Evolutionary conservation across 2,329 filamentous ascomycete species (phyloP).

Genomic region (Xylaria sp.): DNA sequence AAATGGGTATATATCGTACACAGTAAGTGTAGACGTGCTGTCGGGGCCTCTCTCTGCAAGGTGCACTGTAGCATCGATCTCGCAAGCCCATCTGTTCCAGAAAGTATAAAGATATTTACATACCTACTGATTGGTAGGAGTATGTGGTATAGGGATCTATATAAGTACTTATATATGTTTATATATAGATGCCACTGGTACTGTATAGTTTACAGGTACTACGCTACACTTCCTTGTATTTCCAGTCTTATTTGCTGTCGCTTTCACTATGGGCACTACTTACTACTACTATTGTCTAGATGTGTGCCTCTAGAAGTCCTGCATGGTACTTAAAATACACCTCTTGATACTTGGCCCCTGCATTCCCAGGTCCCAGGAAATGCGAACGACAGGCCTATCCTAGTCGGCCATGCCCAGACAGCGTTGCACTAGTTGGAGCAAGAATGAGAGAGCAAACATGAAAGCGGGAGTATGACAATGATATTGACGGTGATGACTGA

Average conservation of each 20-base stretch:
- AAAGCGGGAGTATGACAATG: constrained; percentile 5
- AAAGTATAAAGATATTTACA: neutral
- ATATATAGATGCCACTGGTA: no score
- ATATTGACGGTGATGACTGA: neutral
- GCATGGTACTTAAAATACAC: constrained; percentile 31
- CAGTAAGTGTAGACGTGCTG: no score
- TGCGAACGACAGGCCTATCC: constrained; percentile 33
- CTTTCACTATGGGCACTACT: neutral
- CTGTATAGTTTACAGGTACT: no score
- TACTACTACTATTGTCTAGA: neutral
- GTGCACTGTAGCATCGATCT: neutral
- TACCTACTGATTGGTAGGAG: neutral
- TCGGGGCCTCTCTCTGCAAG: neutral
- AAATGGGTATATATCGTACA: no score
- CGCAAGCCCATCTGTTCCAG: neutral
- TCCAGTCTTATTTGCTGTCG: neutral
- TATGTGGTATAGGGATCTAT: neutral
- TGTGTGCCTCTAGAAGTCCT: constrained; percentile 23
- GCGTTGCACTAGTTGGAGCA: neutral
- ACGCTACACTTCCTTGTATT: neutral
- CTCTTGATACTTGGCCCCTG: constrained; percentile 31
- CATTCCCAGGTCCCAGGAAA: constrained; percentile 37
- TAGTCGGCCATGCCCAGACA: constrained; percentile 27
- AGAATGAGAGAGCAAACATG: no score
- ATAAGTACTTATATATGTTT: neutral